Evolutionary conservation across 495 filamentous ascomycete species (phyloP), one percentile per base, ranked within the genome.

Genomic region (Gamarada debralockiae): DNA sequence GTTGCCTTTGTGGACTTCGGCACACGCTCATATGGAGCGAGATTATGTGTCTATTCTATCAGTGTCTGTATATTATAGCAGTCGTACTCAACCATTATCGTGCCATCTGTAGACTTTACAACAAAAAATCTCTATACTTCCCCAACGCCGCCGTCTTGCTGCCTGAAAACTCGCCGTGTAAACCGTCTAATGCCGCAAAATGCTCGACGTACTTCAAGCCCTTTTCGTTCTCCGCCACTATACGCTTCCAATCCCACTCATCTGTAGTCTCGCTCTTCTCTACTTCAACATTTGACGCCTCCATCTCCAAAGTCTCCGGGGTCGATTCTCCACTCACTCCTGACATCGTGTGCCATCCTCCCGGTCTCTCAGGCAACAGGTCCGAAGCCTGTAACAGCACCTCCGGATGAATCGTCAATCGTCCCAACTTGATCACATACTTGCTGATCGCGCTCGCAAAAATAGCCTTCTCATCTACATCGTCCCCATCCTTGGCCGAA

Each of bases 341-440:
- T 37, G 48, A 18, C 72, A 53, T 62, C 48, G 53, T 71, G 65
- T 29, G 66, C 70, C 42, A 67, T 36, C 15, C 66, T 49, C 77
- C 77, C 71, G 63, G 81, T 67, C 63, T 70, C 54, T 47, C 65
- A 66, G 53, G 76, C 17, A 97, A 70, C 62, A 96, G 69, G 9
- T 81, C 80, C 33, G 80, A 81, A 34, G 83, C 77, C 40, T 77
- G 70, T 13, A 97, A 71, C 12, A 93, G 75, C 25, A 86, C 71
- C 65, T 92, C 90, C 6, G 92, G 90, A 33, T 89, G 78, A 6
- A 97, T 79, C 6, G 92, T 98, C 56, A 92, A 70, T 15, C 93
- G 73, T 61, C 64, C 83, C 58, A 69, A 70, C 68, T 83, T 83
- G 36, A 80, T 67, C 3, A 82, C 80, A 60, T 83, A 83, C 56